Percentiles rank a stretch among this genome's conserved stretches.
These are phyloP conservation scores for Metschnikowia bowlesiae DNA, from an alignment of 805 yeast species.

Conservation along the genomic window DNA sequence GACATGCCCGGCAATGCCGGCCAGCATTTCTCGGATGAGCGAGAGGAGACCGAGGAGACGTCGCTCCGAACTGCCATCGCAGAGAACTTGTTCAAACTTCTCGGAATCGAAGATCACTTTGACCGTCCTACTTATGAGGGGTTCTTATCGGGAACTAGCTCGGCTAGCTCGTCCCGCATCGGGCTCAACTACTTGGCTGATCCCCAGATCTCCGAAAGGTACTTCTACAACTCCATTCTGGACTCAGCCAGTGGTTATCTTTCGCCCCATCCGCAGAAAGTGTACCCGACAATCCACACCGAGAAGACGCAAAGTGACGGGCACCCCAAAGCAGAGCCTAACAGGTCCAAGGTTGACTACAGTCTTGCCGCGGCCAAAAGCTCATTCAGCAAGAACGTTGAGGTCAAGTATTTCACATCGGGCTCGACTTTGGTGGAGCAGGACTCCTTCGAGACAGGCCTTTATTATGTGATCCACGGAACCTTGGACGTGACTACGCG, in stretches of 20 bases:
- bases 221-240: constrained; percentile 18
- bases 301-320: constrained; percentile 1
- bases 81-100: constrained; percentile 62
- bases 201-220: constrained; percentile 10
- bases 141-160: constrained; percentile 4
- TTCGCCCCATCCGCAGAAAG: constrained; percentile 16
- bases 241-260: constrained; percentile 7
- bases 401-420: constrained; percentile 48
- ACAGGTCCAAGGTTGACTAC: constrained; percentile 9
- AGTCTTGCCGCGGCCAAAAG: constrained; percentile 50
- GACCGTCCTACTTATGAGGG: constrained; percentile 1
- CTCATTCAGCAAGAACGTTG: constrained; percentile 58
- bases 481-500: constrained; percentile 49
- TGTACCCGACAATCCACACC: constrained; percentile 30
- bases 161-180: constrained; percentile 27
- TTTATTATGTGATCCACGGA: constrained; percentile 80
- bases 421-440: constrained; percentile 59
- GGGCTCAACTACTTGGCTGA: constrained; percentile 25
- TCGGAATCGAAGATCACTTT: constrained; percentile 53
- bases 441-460: constrained; percentile 64
- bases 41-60: constrained; percentile 68
- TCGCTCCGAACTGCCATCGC: constrained; percentile 59
- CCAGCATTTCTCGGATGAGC: constrained; percentile 46
- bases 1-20: background rate
- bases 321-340: background rate